phyloP scores from a whole-genome alignment of 495 filamentous ascomycete species.

The Rostrohypoxylon terebratum region DNA sequence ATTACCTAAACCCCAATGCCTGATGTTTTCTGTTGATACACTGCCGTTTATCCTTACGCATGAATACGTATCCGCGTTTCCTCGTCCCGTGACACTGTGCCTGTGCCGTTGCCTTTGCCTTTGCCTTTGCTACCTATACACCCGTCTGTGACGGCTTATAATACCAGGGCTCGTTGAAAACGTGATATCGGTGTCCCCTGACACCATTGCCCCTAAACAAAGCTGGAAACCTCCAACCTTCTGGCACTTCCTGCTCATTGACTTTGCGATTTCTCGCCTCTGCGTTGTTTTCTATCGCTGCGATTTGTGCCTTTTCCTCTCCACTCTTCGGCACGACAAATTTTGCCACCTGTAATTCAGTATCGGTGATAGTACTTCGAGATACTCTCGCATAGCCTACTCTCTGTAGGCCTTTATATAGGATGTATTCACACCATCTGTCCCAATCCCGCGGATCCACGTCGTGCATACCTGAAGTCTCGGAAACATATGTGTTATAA shows the following conservation, averaged over 20 bases:
- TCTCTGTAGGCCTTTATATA: constrained; percentile 89
- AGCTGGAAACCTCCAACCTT: constrained; percentile 84
- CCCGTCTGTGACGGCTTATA: constrained; percentile 50
- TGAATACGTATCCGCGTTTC: constrained; percentile 31
- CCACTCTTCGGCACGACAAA: constrained; percentile 85
- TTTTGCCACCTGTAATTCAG: constrained; percentile 96
- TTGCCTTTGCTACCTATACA: not conserved
- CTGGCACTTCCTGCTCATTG: constrained; percentile 75
- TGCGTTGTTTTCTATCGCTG: constrained; percentile 43
- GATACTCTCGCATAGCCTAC: constrained; percentile 92
- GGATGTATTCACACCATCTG: constrained; percentile 98
- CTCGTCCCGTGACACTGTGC: constrained; percentile 15
- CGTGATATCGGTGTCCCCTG: constrained; percentile 92
- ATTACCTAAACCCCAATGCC: constrained; percentile 21
- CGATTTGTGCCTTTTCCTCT: constrained; percentile 64
- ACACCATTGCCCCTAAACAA: constrained; percentile 89
- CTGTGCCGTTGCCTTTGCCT: not conserved
- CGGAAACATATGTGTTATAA: constrained; percentile 95
- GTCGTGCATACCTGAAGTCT: constrained; percentile 90
- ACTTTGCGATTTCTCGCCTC: constrained; percentile 54
- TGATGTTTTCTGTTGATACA: not conserved
- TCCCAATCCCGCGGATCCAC: constrained; percentile 96
- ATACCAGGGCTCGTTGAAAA: constrained; percentile 93
- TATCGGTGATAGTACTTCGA: constrained; percentile 93
- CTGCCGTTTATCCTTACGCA: constrained; percentile 27